Evolutionary conservation across 2,329 filamentous ascomycete genomes (phyloP), one percentile per base, ranked within the genome.

Genomic region (Fusarium kyushuense): DNA sequence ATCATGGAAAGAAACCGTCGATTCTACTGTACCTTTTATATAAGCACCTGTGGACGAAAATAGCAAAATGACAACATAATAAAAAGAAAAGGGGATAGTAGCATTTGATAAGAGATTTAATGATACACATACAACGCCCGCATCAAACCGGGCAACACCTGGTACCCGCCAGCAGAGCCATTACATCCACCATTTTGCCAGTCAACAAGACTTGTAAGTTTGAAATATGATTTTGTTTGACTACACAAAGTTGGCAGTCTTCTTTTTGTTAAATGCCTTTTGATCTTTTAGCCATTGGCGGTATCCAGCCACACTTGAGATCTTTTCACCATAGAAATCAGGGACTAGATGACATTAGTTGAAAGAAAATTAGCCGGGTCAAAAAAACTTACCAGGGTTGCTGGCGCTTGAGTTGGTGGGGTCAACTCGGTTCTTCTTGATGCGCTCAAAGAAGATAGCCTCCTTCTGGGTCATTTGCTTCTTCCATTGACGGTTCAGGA

Each of bases 281-380:
- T 98, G 96, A 77, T 99, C 96, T 85, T 97, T 98, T 75, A 99
- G 82, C 96, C 96, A 99, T 79, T 93, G 90, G 75, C 96, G 86
- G 79, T 98, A 99, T 46, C 93, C 94, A 54, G 90, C 86, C 23
- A 98, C 93, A 74, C 94, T 97, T 52, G 92, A 92, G 74, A 99
- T 97, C 86, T 97, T 98, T 83, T 99, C 96, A 74, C 96, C 96
- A 76, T 99, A 99, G 81, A 97, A 99, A 78, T 99, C 96, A 42
- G 95, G 94, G 1, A 97, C 92, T 86, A 54, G 4, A 46, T n/a
- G 10, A n/a, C 30, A 54, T 77, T 62, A 77, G 72, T 19, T 21
- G 32, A 35, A 42, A 12, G 14, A 45, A 25, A 40, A 47, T 25
- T 38, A 35, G 32, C 19, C 36, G 32, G 35, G 35, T n/a, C 13